A percentile compares a stretch with the other conserved stretches of the same genome.
Evolutionary conservation across 176 grass and related monocot genomes (phyloP).

Genomic region (Rhipidocladum racemiflorum): DNA sequence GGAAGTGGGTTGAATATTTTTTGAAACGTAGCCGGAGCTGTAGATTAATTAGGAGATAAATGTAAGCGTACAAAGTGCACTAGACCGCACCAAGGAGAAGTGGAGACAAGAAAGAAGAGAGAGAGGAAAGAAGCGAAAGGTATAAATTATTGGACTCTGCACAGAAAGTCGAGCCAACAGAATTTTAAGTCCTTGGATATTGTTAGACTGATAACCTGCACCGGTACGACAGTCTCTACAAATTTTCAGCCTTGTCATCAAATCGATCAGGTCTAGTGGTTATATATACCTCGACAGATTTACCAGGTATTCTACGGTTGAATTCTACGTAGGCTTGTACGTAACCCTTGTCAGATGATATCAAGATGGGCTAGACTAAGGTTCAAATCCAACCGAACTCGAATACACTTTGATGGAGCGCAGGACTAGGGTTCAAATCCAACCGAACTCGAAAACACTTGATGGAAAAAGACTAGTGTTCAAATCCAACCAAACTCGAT

Average conservation of each 20-base stretch:
- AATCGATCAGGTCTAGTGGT: background rate
- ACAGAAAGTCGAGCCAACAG: no score
- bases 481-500: background rate
- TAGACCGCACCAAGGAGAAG: no score
- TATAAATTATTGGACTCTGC: no score
- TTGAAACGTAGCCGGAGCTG: no score
- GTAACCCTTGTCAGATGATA: background rate
- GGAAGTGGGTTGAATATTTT: constrained; percentile 18
- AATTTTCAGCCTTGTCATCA: background rate
- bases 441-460: background rate
- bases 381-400: background rate
- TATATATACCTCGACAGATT: background rate
- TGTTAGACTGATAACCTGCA: constrained; percentile 1
- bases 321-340: background rate
- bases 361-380: background rate
- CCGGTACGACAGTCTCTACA: background rate
- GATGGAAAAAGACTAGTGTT: background rate
- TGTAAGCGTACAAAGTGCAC: no score
- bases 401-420: background rate
- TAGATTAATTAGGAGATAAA: no score
- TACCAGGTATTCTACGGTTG: background rate
- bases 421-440: background rate
- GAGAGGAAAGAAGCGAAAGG: no score
- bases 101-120: no score
- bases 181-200: no score